Percentiles rank a stretch among this genome's conserved stretches.
phyloP scores from a whole-genome alignment of 2,329 filamentous ascomycete genomes.

The Calonectria ilicicola region DNA sequence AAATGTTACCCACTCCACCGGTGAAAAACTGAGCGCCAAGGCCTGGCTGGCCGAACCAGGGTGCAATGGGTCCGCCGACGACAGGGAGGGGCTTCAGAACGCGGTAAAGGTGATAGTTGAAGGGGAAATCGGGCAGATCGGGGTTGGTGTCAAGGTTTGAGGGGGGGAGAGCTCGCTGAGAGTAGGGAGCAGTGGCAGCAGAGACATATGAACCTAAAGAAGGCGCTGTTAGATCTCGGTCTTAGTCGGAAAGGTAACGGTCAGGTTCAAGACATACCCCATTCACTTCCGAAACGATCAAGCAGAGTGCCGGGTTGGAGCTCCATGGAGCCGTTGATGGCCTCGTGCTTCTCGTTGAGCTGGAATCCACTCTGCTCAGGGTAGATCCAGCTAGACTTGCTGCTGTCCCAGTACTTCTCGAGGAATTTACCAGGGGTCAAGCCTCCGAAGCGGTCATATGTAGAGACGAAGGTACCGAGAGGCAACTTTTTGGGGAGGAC shows the following conservation, averaged over 20 bases:
- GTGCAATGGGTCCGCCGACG: slow-evolving; percentile 57
- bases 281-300: background rate
- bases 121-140: slow-evolving; percentile 49
- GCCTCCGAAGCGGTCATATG: slow-evolving; percentile 31
- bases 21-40: slow-evolving; percentile 50
- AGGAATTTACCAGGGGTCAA: slow-evolving; percentile 27
- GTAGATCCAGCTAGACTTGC: slow-evolving; percentile 19
- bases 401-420: slow-evolving; percentile 21
- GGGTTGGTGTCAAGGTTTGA: slow-evolving; percentile 54
- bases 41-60: slow-evolving; percentile 64
- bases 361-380: slow-evolving; percentile 22
- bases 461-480: background rate
- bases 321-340: slow-evolving; percentile 4
- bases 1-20: slow-evolving; percentile 42
- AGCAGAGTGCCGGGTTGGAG: background rate
- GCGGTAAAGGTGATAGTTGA: slow-evolving; percentile 61
- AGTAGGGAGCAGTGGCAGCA: slow-evolving; percentile 59
- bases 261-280: background rate
- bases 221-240: background rate
- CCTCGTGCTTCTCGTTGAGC: background rate
- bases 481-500: background rate
- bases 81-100: slow-evolving; percentile 55
- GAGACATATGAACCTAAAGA: slow-evolving; percentile 38
- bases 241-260: background rate
- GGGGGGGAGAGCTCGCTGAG: slow-evolving; percentile 59